A percentile compares a stretch with the other conserved stretches of the same genome.
Conservation (phyloP, 2,329 filamentous ascomycete genomes). For the Monosporascus ibericus region DNA sequence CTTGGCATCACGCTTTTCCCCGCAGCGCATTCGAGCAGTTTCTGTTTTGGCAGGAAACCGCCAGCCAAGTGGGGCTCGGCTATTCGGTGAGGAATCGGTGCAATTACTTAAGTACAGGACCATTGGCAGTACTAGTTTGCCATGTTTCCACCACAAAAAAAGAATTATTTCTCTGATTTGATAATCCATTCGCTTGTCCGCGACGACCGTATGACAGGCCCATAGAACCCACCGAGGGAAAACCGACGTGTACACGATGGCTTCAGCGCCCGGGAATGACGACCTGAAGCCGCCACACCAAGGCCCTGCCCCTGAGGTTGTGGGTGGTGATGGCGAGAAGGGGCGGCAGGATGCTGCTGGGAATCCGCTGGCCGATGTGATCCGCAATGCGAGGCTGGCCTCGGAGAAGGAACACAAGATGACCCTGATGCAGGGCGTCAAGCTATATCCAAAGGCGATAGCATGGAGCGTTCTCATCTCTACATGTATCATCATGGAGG, state of each 20-base stretch:
- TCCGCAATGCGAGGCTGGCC: conserved; percentile 42
- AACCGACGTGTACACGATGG: too few species aligned
- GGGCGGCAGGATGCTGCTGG: conserved; percentile 7
- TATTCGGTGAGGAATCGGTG: too few species aligned
- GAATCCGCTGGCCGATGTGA: conserved; percentile 28
- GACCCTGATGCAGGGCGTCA: conserved; percentile 70
- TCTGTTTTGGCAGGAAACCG: neutral
- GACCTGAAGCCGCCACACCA: neutral
- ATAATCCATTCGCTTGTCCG: too few species aligned
- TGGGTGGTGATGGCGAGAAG: conserved; percentile 8
- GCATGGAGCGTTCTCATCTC: conserved; percentile 79
- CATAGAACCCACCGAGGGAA: too few species aligned
- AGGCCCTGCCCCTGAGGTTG: conserved; percentile 4
- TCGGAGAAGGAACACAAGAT: conserved; percentile 61
- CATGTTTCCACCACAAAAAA: too few species aligned
- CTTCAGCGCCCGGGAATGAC: too few species aligned
- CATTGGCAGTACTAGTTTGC: too few species aligned
- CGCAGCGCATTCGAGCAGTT: neutral
- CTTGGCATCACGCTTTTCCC: neutral
- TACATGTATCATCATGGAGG: conserved; percentile 90
- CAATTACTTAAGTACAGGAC: too few species aligned
- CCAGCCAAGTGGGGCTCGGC: neutral
- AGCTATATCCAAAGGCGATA: conserved; percentile 81
- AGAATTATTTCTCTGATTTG: too few species aligned
- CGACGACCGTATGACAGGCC: too few species aligned